phyloP scores from a whole-genome alignment of 495 filamentous ascomycete genomes.

The Apiosordaria backusii region DNA sequence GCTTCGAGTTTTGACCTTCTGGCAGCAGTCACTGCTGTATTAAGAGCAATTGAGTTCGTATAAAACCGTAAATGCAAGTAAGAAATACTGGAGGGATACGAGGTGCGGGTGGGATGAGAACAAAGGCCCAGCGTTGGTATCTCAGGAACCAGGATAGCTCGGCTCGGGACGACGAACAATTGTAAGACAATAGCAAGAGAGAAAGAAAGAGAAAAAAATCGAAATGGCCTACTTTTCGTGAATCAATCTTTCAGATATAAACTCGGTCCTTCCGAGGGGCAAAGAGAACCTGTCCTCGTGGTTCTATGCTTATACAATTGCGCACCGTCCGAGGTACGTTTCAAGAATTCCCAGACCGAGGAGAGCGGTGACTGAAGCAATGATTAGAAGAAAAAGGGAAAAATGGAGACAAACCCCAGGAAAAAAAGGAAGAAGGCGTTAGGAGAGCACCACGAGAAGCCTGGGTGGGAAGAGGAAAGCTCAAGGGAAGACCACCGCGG shows the following conservation, averaged over 20 bases:
- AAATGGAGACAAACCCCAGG: neutral
- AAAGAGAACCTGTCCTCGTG: neutral
- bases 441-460: neutral
- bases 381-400: neutral
- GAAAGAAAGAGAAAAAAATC: neutral
- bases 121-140: constrained; percentile 9
- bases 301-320: neutral
- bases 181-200: neutral
- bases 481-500: constrained; percentile 9
- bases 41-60: neutral
- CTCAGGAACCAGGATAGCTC: constrained; percentile 4
- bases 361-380: neutral
- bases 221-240: neutral
- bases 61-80: neutral
- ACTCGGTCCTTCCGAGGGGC: neutral
- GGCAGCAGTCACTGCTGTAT: neutral
- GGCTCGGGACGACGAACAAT: neutral
- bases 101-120: neutral
- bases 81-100: neutral
- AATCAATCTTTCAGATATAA: neutral
- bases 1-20: constrained; percentile 1
- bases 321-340: neutral
- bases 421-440: constrained; percentile 2
- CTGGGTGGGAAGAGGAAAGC: neutral
- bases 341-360: neutral